Evolutionary conservation across 768 basidiomycete species (phyloP).

Genomic region (Trametopsis cervina): DNA sequence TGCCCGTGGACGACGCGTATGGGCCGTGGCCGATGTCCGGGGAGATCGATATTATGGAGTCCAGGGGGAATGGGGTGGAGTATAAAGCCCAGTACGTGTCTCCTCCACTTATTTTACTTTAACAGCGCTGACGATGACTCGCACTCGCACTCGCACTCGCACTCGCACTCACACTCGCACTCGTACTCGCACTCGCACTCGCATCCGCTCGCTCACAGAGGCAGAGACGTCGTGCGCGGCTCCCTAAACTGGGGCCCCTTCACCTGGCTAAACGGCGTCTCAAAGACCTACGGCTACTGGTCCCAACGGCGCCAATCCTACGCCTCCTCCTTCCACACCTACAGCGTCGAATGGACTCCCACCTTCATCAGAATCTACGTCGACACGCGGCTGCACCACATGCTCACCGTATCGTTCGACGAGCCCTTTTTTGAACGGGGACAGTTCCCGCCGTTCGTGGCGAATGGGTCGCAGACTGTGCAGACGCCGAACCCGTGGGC

Average conservation of each 20-base stretch:
- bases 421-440: constrained; percentile 74
- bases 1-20: constrained; percentile 59
- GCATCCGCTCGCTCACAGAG: constrained; percentile 20
- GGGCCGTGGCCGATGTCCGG: constrained; percentile 65
- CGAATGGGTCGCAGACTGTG: constrained; percentile 56
- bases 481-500: constrained; percentile 70
- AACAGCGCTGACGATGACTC: too few species aligned
- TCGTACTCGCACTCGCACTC: constrained; percentile 12
- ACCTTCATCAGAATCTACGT: constrained; percentile 82
- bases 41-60: constrained; percentile 65
- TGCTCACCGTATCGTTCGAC: constrained; percentile 65
- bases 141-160: too few species aligned
- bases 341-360: constrained; percentile 78
- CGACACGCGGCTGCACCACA: constrained; percentile 71
- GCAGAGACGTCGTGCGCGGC: constrained; percentile 35
- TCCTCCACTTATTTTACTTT: background rate
- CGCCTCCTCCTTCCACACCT: constrained; percentile 73
- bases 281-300: constrained; percentile 78
- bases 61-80: constrained; percentile 45
- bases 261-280: constrained; percentile 34
- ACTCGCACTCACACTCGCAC: too few species aligned
- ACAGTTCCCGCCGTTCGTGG: constrained; percentile 54
- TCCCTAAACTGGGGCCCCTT: constrained; percentile 47
- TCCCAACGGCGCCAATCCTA: constrained; percentile 58
- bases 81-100: constrained; percentile 36